A percentile compares a stretch with the other conserved stretches of the same genome.
These are phyloP conservation scores for Pilatotrama ljubarskyi DNA, from an alignment of 768 basidiomycete species.

Conservation along the genomic window DNA sequence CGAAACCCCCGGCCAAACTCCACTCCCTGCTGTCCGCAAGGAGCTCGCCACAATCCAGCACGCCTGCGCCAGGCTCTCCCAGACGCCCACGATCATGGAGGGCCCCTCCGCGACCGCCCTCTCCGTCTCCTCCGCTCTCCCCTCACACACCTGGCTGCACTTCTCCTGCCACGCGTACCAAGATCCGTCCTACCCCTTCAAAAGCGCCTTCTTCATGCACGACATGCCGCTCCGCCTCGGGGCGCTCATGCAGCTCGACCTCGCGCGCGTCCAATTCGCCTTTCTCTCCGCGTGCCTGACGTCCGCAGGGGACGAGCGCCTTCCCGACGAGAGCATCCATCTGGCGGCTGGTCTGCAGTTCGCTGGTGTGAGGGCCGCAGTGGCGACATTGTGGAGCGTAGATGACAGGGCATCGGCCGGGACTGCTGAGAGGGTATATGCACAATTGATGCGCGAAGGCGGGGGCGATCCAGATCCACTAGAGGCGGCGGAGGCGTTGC, in stretches of 20 bases:
- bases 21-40: not conserved
- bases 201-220: constrained; percentile 4
- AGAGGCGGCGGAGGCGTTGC: constrained; percentile 8
- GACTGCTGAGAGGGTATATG: constrained; percentile 9
- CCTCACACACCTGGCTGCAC: constrained; percentile 2
- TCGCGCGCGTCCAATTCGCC: constrained; percentile 3
- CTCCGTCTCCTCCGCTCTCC: constrained; percentile 1
- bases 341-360: constrained; percentile 20
- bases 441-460: not conserved
- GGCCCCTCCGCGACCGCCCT: not conserved
- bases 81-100: not conserved
- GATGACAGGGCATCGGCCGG: constrained; percentile 7
- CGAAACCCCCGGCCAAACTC: not conserved
- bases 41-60: not conserved
- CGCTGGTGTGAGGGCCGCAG: constrained; percentile 14
- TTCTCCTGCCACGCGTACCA: constrained; percentile 2
- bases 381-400: constrained; percentile 21
- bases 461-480: not conserved
- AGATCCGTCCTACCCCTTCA: not conserved
- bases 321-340: constrained; percentile 15
- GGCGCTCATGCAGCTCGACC: constrained; percentile 5
- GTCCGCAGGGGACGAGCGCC: not conserved
- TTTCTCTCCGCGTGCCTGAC: constrained; percentile 7
- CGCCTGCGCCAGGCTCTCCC: not conserved
- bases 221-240: not conserved